Evolutionary conservation across 371 early-diverging fungal species (phyloP), one percentile per base, ranked within the genome.

Genomic region (Neoconidiobolus thromboides): DNA sequence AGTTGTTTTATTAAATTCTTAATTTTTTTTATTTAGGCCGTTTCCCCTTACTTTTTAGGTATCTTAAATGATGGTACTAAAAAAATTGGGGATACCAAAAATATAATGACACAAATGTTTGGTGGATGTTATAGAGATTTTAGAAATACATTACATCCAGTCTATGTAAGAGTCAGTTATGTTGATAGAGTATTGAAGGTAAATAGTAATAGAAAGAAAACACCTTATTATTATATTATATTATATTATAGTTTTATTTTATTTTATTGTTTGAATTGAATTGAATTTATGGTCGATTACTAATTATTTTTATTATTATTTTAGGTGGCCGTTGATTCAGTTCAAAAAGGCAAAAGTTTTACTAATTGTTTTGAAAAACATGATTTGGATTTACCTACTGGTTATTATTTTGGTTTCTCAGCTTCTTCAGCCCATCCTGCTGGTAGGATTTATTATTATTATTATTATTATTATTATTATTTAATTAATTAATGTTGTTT

Each of bases 331-430:
- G 66, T 85, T 43, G 88, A 87, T 68, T 62, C 77, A 14, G 61
- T 71, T 41, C 74, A 77, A 44, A 72, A 71, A 40, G 85, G 86
- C 9, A 65, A 71, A 41, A 70, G 74, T 42, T 83, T 76, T 68
- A 68, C 73, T 37, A 67, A 71, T 47, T 87, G 91, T 62, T 76
- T 87, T 61, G 76, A 76, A 50, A 65, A 71, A 41, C 65, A 73
- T 46, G 68, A 76, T 49, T 68, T 85, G 39, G 63, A 70, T 14
- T 67, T 91, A 48, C 92, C 92, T 2, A 66, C 71, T 40, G 83
- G 80, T 14, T 85, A 88, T 64, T 77, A 81, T 66, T 91, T 91
- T 79, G 92, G 92, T 43, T 38, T 88, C 6, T 78, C 84, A 61
- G 82, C 76, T 73, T 55, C 62, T 2, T 62, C 62, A 36, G 54